A percentile compares a stretch with the other conserved stretches of the same genome.
Evolutionary conservation across 2,329 filamentous ascomycete species (phyloP).

Genomic region (Talaromyces sp.): DNA sequence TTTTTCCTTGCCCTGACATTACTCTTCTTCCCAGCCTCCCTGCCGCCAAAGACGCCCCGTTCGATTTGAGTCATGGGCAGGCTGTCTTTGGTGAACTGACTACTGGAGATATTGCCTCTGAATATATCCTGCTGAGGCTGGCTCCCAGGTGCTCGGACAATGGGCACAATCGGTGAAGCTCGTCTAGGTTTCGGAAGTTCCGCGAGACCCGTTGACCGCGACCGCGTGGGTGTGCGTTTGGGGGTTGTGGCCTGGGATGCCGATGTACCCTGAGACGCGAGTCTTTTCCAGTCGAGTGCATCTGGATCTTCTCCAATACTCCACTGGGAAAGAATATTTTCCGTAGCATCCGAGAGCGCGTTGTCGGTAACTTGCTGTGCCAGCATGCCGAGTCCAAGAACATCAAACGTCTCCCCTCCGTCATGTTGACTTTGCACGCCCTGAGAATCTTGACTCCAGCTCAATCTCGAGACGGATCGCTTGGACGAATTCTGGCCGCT

Average conservation of each 20-base stretch:
- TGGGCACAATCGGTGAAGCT: slow-evolving; percentile 20
- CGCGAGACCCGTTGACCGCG: slow-evolving; percentile 14
- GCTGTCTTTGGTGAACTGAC: slow-evolving; percentile 28
- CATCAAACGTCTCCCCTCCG: background rate
- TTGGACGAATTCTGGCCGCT: background rate
- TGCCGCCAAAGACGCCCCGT: slow-evolving; percentile 32
- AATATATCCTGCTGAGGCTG: slow-evolving; percentile 22
- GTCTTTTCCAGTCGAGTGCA: slow-evolving; percentile 29
- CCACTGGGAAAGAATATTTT: slow-evolving; percentile 33
- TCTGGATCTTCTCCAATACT: slow-evolving; percentile 25
- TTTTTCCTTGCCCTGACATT: slow-evolving; percentile 31
- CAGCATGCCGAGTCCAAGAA: slow-evolving; percentile 3
- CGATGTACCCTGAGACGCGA: slow-evolving; percentile 14
- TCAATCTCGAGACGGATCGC: background rate
- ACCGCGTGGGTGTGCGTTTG: slow-evolving; percentile 22
- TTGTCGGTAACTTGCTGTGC: background rate
- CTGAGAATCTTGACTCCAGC: background rate
- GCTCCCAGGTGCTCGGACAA: slow-evolving; percentile 25
- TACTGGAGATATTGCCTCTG: slow-evolving; percentile 20
- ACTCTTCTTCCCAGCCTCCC: slow-evolving; percentile 25
- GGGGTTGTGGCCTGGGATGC: slow-evolving; percentile 14
- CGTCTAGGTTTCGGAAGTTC: slow-evolving; percentile 16
- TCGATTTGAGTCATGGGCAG: slow-evolving; percentile 38
- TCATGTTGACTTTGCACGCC: background rate
- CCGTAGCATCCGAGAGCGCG: background rate